Base-by-base conservation (phyloP, 108 stramenopile genomes). In the Stephanodiscus triporus region DNA sequence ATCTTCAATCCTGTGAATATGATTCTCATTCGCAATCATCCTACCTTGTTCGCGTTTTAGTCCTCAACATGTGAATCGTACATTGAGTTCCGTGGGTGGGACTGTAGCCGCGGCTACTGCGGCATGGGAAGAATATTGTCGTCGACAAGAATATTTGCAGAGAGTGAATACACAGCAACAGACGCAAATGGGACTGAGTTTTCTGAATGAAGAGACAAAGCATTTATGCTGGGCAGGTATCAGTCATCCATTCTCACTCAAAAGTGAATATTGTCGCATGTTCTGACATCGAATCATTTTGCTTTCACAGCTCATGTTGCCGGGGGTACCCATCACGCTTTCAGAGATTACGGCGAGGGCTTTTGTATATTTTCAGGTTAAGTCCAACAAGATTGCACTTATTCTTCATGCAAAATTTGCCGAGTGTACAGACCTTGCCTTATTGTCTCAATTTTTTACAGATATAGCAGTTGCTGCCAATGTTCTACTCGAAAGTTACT, bases 311-410 rank as follows among this genome's bases (percentile, higher is more conserved):
- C 95, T 6, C 97, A 97, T 70, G 66, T 97, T 16, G 97, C 97
- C 4, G 97, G 97, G 6, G 97, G 97, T 27, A 97, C 97, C 2
- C 97, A 97, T 81, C 97, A 97, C 68, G 97, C 97, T 0, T 95
- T 96, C 71, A 70, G 74, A 24, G 95, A 97, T 75, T 75, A 86
- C 48, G 97, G 97, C n/a, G 95, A 96, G 85, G 97, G 97, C 7
- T 97, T 96, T 80, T 96, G 92, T 67, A 88, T 96, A 17, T 97
- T 97, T 70, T 87, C 86, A 43, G 60, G 60, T 61, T 20, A 4
- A 22, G 60, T 61, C 20, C 40, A 42, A 11, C 40, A 13, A 42
- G 40, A 42, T 42, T 4, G 40, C 40, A 9, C 4, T 13, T 13
- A 4, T 40, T 45, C 14, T 14, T 45, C 40, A 6, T 37, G 27